These are phyloP conservation scores for Rutstroemia sp. DNA, from an alignment of 2,329 filamentous ascomycete species.

Conservation along the genomic window DNA sequence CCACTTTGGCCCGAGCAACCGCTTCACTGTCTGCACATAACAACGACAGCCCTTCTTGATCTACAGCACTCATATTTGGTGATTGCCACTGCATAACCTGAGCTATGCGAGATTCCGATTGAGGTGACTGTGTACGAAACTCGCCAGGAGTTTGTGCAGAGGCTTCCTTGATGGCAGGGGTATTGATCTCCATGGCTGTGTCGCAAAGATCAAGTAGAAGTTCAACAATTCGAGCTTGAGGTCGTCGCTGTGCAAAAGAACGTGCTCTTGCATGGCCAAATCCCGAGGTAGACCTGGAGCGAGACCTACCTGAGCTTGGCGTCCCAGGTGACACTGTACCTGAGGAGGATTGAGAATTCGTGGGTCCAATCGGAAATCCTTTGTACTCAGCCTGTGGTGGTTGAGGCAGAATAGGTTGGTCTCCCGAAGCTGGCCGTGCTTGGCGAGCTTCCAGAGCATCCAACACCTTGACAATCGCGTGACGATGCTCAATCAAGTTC, in stretches of 20 bases:
- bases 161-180: conserved; percentile 83
- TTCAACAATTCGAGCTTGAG: conserved; percentile 89
- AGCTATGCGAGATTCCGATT: conserved; percentile 89
- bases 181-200: conserved; percentile 90
- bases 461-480: conserved; percentile 88
- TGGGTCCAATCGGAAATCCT: conserved; percentile 73
- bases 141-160: conserved; percentile 62
- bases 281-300: conserved; percentile 58
- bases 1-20: conserved; percentile 79
- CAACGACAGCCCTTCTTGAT: conserved; percentile 82
- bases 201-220: conserved; percentile 91
- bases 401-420: conserved; percentile 36
- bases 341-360: conserved; percentile 54
- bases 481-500: conserved; percentile 82
- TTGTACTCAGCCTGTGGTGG: conserved; percentile 73
- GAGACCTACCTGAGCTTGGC: conserved; percentile 58
- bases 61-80: conserved; percentile 80
- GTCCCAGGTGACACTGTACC: conserved; percentile 64
- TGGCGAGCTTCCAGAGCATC: conserved; percentile 81
- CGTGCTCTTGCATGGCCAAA: conserved; percentile 74
- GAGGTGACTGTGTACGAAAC: conserved; percentile 86
- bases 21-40: conserved; percentile 87
- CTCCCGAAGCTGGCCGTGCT: conserved; percentile 53
- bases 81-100: conserved; percentile 97
- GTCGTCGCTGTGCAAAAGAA: conserved; percentile 86